These are phyloP conservation scores for Fonsecaea erecta DNA, from an alignment of 2,329 filamentous ascomycete genomes.

Conservation along the genomic window DNA sequence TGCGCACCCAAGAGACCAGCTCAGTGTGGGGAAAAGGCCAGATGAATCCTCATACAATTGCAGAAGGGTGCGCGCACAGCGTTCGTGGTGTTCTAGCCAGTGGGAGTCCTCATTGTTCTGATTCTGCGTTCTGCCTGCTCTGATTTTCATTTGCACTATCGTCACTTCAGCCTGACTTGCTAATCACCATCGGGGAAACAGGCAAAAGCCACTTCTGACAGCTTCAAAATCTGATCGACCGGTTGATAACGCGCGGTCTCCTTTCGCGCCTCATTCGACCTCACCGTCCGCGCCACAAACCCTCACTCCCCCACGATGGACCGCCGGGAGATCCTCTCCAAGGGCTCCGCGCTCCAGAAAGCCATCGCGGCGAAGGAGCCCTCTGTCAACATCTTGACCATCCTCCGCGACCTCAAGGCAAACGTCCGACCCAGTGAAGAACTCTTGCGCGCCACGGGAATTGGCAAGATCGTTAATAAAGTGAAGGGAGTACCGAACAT, in stretches of 20 bases:
- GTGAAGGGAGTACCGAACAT: slow-evolving; percentile 76
- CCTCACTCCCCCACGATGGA: slow-evolving; percentile 65
- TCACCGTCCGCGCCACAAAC: background rate
- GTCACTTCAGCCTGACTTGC: slow-evolving; percentile 12
- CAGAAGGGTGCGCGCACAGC: background rate
- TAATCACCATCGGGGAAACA: background rate
- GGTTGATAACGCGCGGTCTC: background rate
- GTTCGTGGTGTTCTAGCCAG: background rate
- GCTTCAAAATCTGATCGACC: background rate
- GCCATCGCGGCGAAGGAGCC: slow-evolving; percentile 76
- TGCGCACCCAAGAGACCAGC: background rate
- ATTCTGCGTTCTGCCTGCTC: background rate
- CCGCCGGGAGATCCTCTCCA: slow-evolving; percentile 76
- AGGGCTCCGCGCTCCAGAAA: slow-evolving; percentile 79
- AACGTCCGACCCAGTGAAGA: slow-evolving; percentile 86
- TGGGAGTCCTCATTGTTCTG: background rate
- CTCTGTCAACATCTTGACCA: slow-evolving; percentile 68
- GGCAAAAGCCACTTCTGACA: background rate
- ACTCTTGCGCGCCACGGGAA: slow-evolving; percentile 85
- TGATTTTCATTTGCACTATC: background rate
- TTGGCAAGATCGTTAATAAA: slow-evolving; percentile 87
- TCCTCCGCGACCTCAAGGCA: slow-evolving; percentile 79
- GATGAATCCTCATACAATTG: background rate
- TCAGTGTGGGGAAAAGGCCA: background rate
- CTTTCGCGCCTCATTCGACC: background rate